Base-by-base conservation (phyloP, 805 yeast genomes). In the Brettanomyces anomalus region DNA sequence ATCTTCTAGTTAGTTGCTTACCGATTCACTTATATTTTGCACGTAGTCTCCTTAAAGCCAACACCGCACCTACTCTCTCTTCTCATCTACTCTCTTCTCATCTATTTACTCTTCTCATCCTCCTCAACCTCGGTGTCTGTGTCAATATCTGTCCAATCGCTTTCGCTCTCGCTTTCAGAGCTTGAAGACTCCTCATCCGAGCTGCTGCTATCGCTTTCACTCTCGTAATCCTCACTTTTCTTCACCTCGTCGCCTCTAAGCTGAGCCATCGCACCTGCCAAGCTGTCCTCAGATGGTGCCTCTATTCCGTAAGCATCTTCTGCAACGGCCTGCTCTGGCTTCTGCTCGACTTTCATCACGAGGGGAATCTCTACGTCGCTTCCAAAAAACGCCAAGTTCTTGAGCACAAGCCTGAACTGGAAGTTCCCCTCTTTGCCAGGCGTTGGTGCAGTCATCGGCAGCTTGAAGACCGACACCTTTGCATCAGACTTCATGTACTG, bases 321-420 rank as follows among this genome's bases (percentile, higher is more conserved):
- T 10, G 24, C 10, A 14, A 14, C 18, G 6, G 14, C 39, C 13
- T 28, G 3, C 24, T 26, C 66, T 40, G 80, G 74, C 30, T 80
- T 74, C 18, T 76, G 70, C 51, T 74, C 70, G 31, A 89, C 95
- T n/a, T 73, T 68, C 81, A 89, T 73, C 19, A 66, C 65, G 39
- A 86, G 62, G 8, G 89, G 82, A 47, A 81, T 72, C 49, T 81
- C 86, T 19, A 86, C 59, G 58, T 90, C 97, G 16, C 76, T 64
- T 5, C 96, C 95, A 59, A 85, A 86, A 60, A 86, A 89, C 37
- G 84, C 79, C 42, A 84, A 73, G 43, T 84, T 81, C 56, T 79
- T 77, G 56, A 90, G 61, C 19, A 79, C 64, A 15, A 89, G 67
- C 64, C 88, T 74, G 69, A 85, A 85, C 49, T 76, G 79, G 56